These are phyloP conservation scores for Canavalia gladiata DNA, from an alignment of 306 rosid species.

Conservation along the genomic window DNA sequence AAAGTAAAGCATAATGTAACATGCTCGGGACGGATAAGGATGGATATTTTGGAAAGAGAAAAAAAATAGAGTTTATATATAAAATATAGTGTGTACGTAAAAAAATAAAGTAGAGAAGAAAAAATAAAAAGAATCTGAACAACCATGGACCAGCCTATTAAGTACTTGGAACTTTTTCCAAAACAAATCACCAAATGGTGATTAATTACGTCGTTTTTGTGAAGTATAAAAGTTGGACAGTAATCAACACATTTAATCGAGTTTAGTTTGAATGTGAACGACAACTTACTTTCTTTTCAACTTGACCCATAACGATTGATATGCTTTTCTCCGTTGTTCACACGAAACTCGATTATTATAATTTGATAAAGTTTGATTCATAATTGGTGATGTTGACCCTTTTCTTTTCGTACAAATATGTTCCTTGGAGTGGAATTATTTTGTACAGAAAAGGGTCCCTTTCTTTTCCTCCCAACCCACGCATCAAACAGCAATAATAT, in stretches of 20 bases:
- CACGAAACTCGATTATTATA: conserved; percentile 15
- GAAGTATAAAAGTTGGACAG: conserved; percentile 2
- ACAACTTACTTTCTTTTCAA: background rate
- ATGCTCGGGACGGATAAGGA: too few relatives aligned
- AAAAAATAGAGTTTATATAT: too few relatives aligned
- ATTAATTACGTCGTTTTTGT: background rate
- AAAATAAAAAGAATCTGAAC: too few relatives aligned
- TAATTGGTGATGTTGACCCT: conserved; percentile 30
- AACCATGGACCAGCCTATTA: too few relatives aligned
- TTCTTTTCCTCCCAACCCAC: conserved; percentile 36
- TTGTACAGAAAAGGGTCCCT: conserved; percentile 43
- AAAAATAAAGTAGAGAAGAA: too few relatives aligned
- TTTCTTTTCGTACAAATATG: conserved; percentile 49
- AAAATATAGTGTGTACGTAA: too few relatives aligned
- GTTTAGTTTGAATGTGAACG: background rate
- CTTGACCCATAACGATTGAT: background rate
- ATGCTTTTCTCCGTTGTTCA: conserved; percentile 16
- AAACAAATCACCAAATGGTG: background rate
- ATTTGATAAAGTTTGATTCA: conserved; percentile 43
- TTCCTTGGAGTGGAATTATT: conserved; percentile 41
- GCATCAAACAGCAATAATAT: conserved; percentile 45
- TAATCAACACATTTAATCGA: background rate
- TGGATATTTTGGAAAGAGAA: too few relatives aligned
- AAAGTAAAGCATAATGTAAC: too few relatives aligned
- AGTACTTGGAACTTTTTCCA: background rate